Base-by-base conservation (phyloP, 1,284 basidiomycete species). In the Heterobasidion occidentale region DNA sequence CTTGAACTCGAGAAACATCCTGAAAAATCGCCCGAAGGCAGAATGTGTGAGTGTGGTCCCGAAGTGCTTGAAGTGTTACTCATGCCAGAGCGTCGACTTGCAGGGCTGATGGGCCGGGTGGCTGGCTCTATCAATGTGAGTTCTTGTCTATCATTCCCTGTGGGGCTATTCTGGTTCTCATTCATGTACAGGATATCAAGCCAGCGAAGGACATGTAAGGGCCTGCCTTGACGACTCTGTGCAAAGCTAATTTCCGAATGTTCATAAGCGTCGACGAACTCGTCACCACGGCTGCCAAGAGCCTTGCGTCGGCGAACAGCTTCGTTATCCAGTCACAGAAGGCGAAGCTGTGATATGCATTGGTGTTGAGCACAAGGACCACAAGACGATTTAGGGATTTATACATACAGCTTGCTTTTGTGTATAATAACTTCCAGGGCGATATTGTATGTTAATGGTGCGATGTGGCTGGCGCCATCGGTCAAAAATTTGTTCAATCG, bases 61-160 rank as follows among this genome's bases (percentile, higher is more conserved):
- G 20, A 15, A 20, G 17, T 34, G 9, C 3, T 14, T 19, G 2
- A 35, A 9, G 51, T 17, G 53, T n/a, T 45, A 50, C 50, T 11
- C 50, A 56, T 14, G 20, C 33, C 50, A 56, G 20, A 19, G 27
- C 51, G 11, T 27, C 19, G 17, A 15, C 12, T 56, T 57, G 8
- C 60, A 83, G 89, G 88, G 88, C 69, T 93, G 17, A 94, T 93
- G 90, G 92, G 92, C n/a, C 85, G 83, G 65, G 90, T 92, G 4
- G 88, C 89, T 15, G 92, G 84, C 19, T 77, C 86, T 34, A 87
- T 94, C 62, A 77, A 83, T 54, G 82, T 82, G 55, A 56, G 77
- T 71, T 38, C 35, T 19, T 38, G 20, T 14, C 56, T 48, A 11
- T 45, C 45, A 51, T 36, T 51, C 46, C 27, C 44, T n/a, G 6